phyloP scores from a whole-genome alignment of 345 rosid species.

The Populus nigra region DNA sequence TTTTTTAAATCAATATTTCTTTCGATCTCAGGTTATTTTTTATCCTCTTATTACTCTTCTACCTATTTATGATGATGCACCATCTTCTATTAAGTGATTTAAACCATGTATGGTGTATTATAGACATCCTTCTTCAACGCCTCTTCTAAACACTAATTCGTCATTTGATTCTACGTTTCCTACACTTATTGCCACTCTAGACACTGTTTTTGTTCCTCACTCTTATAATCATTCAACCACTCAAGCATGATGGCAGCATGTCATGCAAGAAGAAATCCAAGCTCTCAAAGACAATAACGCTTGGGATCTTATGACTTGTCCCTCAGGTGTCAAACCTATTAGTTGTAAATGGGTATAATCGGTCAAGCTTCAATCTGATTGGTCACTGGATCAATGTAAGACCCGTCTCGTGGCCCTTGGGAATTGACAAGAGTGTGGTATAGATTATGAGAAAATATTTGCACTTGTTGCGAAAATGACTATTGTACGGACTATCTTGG shows the following conservation, averaged over 20 bases:
- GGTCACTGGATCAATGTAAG: not conserved
- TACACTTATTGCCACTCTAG: not conserved
- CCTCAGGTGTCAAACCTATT: not conserved
- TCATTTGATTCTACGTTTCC: not conserved
- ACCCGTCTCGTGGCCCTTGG: not conserved
- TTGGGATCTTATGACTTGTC: not conserved
- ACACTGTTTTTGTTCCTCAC: not conserved
- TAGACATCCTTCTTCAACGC: not conserved
- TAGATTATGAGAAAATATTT: not conserved
- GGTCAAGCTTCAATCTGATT: not conserved
- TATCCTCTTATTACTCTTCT: not conserved
- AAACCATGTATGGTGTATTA: not conserved
- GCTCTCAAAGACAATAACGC: not conserved
- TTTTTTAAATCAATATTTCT: no score
- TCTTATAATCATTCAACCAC: not conserved
- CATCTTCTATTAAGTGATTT: no score
- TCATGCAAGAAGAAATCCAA: not conserved
- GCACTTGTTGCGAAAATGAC: not conserved
- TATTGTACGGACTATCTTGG: not conserved
- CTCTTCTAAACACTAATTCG: no score
- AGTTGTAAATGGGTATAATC: not conserved
- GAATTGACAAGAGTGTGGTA: not conserved
- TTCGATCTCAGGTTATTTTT: not conserved
- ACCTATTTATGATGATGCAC: not conserved
- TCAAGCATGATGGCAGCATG: not conserved